A percentile compares a stretch with the other conserved stretches of the same genome.
Conservation (phyloP, 148 eudicot species). For the Cornus florida region DNA sequence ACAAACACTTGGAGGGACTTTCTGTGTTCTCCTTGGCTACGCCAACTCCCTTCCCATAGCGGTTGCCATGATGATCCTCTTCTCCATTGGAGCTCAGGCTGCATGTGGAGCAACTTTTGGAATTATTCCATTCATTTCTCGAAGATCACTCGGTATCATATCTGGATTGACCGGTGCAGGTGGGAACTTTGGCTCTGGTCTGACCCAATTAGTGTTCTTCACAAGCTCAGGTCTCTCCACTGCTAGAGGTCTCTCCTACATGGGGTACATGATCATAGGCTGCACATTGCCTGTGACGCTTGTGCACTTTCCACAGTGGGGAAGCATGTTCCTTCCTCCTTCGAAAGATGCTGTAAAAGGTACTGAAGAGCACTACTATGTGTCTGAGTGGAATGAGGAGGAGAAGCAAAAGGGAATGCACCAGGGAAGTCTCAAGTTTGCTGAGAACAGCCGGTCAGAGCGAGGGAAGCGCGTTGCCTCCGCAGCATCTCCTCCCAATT, state of each 20-base stretch:
- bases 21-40: slow-evolving; percentile 59
- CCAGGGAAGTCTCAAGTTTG: slow-evolving; percentile 49
- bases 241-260: slow-evolving; percentile 33
- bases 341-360: slow-evolving; percentile 4
- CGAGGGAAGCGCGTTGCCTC: slow-evolving; percentile 29
- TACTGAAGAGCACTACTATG: slow-evolving; percentile 42
- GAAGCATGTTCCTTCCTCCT: slow-evolving; percentile 47
- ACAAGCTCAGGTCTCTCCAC: slow-evolving; percentile 18
- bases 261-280: slow-evolving; percentile 48
- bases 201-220: slow-evolving; percentile 55
- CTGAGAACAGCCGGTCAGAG: slow-evolving; percentile 41
- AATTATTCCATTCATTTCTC: slow-evolving; percentile 57
- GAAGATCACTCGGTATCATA: slow-evolving; percentile 46
- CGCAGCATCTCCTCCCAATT: slow-evolving; percentile 17
- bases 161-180: slow-evolving; percentile 58
- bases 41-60: slow-evolving; percentile 35
- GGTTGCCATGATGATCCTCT: slow-evolving; percentile 34
- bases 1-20: slow-evolving; percentile 68
- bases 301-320: slow-evolving; percentile 66
- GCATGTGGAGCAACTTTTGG: slow-evolving; percentile 64
- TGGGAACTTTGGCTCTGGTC: slow-evolving; percentile 49
- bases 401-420: slow-evolving; percentile 52
- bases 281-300: slow-evolving; percentile 48
- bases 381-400: slow-evolving; percentile 41
- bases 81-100: slow-evolving; percentile 53